Conservation (phyloP, 2,329 filamentous ascomycete species). For the Alternaria alternata region DNA sequence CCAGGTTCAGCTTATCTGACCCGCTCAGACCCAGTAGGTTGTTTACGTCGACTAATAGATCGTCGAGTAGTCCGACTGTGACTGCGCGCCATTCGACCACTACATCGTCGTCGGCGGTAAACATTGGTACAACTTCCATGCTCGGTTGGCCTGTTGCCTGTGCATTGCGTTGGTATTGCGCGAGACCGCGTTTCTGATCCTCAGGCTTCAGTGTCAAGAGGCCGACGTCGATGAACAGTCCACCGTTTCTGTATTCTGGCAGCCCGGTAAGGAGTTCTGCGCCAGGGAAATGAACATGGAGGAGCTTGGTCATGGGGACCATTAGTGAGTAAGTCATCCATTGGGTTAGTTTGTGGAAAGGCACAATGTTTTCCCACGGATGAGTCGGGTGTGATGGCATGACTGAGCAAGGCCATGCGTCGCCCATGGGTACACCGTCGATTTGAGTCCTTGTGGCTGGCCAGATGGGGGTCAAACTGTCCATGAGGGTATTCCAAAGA, state of each 20-base stretch:
- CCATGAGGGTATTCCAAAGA: conserved; percentile 90
- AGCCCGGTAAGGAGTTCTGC: conserved; percentile 86
- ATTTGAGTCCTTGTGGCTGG: conserved; percentile 84
- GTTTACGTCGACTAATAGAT: conserved; percentile 75
- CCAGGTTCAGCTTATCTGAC: conserved; percentile 74
- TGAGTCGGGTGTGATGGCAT: conserved; percentile 78
- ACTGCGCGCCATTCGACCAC: conserved; percentile 81
- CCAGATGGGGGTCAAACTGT: conserved; percentile 87
- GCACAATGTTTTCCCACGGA: conserved; percentile 82
- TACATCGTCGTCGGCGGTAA: conserved; percentile 76
- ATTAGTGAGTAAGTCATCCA: conserved; percentile 95
- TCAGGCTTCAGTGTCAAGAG: conserved; percentile 77
- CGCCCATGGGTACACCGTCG: conserved; percentile 85
- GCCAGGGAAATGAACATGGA: conserved; percentile 82
- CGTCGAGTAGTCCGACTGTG: conserved; percentile 77
- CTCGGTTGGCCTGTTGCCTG: conserved; percentile 75
- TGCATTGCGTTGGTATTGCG: conserved; percentile 74
- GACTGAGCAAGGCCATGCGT: conserved; percentile 89
- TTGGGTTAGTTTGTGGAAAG: conserved; percentile 89
- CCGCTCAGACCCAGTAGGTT: conserved; percentile 72
- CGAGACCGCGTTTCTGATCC: conserved; percentile 74
- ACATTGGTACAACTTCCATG: conserved; percentile 77
- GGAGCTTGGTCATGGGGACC: conserved; percentile 84
- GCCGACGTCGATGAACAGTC: conserved; percentile 84
- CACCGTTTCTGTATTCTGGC: conserved; percentile 92